Conservation (phyloP, 2,329 filamentous ascomycete species). For the Nothomitra cinnamomea region DNA sequence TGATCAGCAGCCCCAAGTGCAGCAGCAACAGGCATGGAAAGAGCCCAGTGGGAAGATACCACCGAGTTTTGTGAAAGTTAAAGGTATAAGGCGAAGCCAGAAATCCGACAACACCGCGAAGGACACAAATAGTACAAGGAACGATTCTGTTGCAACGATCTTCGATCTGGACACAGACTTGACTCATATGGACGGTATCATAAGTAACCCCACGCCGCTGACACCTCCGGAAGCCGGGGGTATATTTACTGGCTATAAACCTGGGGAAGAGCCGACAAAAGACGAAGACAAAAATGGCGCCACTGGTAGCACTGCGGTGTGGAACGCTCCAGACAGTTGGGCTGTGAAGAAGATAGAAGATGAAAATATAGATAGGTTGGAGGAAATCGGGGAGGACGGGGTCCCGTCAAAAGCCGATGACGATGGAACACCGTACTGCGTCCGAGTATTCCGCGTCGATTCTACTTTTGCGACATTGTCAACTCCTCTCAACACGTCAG, state of each 20-base stretch:
- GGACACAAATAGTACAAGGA: neutral
- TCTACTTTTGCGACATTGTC: conserved; percentile 89
- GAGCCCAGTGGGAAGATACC: neutral
- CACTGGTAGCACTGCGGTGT: conserved; percentile 22
- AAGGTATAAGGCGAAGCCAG: neutral
- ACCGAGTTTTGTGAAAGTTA: neutral
- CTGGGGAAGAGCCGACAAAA: conserved; percentile 5
- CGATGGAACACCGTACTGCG: conserved; percentile 65
- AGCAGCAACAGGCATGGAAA: neutral
- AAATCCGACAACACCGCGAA: neutral
- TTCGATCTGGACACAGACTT: conserved; percentile 79
- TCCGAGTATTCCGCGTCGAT: conserved; percentile 87
- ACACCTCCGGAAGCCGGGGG: conserved; percentile 45
- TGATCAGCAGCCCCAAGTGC: neutral
- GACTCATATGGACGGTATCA: conserved; percentile 78
- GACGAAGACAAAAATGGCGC: neutral
- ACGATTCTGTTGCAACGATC: conserved; percentile 22
- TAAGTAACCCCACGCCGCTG: conserved; percentile 52
- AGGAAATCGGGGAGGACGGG: conserved; percentile 51
- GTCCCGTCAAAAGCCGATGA: conserved; percentile 55
- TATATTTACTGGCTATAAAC: conserved; percentile 19
- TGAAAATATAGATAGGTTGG: conserved; percentile 38
- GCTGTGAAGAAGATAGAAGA: conserved; percentile 62
- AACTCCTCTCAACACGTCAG: conserved; percentile 65
- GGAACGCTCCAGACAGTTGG: conserved; percentile 96